Base-by-base conservation (phyloP, 2,329 filamentous ascomycete species). In the Penicillium sp. region DNA sequence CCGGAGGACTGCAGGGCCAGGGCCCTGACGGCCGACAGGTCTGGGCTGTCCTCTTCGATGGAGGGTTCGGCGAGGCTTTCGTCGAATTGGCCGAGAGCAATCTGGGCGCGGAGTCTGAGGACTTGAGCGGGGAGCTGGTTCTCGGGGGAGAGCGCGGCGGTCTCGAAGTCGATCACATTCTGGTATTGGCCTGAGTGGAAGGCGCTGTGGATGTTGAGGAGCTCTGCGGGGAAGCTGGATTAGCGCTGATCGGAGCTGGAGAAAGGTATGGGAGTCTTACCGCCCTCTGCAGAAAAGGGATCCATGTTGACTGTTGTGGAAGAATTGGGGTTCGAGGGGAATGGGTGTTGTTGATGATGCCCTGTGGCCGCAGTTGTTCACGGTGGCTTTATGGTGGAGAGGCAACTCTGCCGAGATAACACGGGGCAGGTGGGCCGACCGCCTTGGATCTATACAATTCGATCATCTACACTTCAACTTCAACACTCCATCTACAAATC, bases 131-230 rank as follows among this genome's bases (percentile, higher is more conserved):
- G 86, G 15, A 92, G 82, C 47, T 82, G 82, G 78, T 97, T 97
- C 69, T 89, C 86, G 62, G 87, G 67, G 45, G 90, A 94, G 71
- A 97, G 89, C 59, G 87, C 82, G 6, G 89, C 86, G 43, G 87
- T 89, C 76, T 95, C 89, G 78, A 92, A 96, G 79, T 94, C 89
- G 76, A 95, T 77, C 63, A 95, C 93, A 71, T 88, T 83, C 71
- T 90, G 84, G 82, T 91, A 96, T 81, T 96, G 93, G 72, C 90
- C 92, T 75, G 86, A 84, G 76, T 86, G 81, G 78, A 86, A 87
- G 72, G 84, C 83, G 69, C 82, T 86, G 78, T 86, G 84, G 71
- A 87, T 84, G 79, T 86, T 87, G 71, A 87, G 81, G 69, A 88
- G 84, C 76, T 88, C 85, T 86, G 69, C 23, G 38, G 37, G 68